phyloP scores from a whole-genome alignment of 2,329 filamentous ascomycete species.

The Pezicula radicicola region DNA sequence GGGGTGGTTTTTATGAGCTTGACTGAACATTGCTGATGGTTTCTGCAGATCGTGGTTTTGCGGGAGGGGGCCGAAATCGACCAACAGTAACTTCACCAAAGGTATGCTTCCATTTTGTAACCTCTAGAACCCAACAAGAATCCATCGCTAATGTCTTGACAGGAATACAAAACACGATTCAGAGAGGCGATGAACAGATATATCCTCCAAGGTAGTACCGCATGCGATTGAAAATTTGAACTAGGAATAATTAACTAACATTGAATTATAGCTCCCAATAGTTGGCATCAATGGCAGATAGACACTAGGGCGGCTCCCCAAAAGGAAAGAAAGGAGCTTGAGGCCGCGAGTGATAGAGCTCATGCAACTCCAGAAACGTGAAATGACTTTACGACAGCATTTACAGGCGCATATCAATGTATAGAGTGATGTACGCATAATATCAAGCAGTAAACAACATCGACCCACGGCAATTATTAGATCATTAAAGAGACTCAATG shows the following conservation, averaged over 20 bases:
- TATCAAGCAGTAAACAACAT: too few species aligned
- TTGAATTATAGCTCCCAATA: constrained; percentile 15
- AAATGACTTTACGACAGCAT: background rate
- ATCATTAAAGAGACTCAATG: too few species aligned
- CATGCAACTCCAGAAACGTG: background rate
- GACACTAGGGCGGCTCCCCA: background rate
- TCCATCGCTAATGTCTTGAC: background rate
- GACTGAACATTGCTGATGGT: background rate
- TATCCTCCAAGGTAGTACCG: constrained; percentile 35
- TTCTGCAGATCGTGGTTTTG: constrained; percentile 70
- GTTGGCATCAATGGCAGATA: constrained; percentile 19
- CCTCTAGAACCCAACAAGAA: constrained; percentile 1
- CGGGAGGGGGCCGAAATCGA: constrained; percentile 70
- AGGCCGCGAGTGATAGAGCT: too few species aligned
- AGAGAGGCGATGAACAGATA: constrained; percentile 94
- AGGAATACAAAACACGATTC: constrained; percentile 90
- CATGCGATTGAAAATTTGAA: background rate
- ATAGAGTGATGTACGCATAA: too few species aligned
- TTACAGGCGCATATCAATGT: too few species aligned
- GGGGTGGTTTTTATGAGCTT: too few species aligned
- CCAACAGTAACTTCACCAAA: constrained; percentile 96
- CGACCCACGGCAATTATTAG: too few species aligned
- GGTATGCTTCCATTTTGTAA: constrained; percentile 43
- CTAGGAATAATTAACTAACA: constrained; percentile 2
- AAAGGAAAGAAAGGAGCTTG: too few species aligned